Percentiles rank a stretch among this genome's conserved stretches.
These are phyloP conservation scores for Apiospora phragmitis DNA, from an alignment of 2,329 filamentous ascomycete species.

Conservation along the genomic window DNA sequence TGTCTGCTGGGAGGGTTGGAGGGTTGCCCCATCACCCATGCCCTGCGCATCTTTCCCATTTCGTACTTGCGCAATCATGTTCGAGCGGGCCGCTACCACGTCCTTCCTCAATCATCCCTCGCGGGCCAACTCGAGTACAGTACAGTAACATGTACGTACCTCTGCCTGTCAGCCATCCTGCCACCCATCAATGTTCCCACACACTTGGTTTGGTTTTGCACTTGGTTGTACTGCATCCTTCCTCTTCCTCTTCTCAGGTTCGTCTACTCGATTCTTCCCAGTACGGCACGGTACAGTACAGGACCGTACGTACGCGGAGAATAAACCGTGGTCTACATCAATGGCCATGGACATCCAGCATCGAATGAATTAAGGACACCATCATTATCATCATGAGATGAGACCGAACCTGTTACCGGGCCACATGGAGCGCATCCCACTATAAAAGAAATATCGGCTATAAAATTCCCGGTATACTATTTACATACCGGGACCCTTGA, in stretches of 20 bases:
- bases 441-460: neutral
- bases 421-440: neutral
- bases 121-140: neutral
- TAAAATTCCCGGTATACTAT: constrained; percentile 8
- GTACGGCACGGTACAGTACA: neutral
- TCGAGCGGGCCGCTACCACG: constrained; percentile 6
- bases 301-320: neutral
- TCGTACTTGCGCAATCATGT: constrained; percentile 5
- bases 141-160: neutral
- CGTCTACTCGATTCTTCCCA: neutral
- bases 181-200: neutral
- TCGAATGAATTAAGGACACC: neutral
- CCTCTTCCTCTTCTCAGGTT: neutral
- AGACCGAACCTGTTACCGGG: neutral
- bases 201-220: neutral
- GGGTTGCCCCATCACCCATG: no score
- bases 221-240: neutral
- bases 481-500: neutral
- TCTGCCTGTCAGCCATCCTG: neutral
- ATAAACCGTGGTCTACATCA: neutral
- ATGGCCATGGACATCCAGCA: neutral
- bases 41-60: neutral
- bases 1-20: neutral
- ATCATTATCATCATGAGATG: neutral
- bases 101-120: neutral